These are phyloP conservation scores for Cordyceps tenuipes DNA, from an alignment of 2,329 filamentous ascomycete species.

Conservation along the genomic window DNA sequence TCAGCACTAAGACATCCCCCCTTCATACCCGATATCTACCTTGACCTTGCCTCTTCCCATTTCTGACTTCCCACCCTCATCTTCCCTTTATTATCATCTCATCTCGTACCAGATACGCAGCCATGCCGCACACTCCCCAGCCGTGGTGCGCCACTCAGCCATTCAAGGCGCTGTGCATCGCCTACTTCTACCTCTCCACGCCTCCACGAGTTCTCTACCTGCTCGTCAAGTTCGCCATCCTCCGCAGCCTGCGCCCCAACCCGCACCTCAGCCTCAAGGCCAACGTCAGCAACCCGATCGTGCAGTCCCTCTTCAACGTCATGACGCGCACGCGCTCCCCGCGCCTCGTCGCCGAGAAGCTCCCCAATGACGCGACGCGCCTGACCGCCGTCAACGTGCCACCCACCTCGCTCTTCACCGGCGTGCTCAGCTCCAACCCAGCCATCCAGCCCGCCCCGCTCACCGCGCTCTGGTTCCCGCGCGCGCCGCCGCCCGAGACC, in stretches of 20 bases:
- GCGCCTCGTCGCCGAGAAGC: background rate
- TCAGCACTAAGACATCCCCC: too few relatives aligned
- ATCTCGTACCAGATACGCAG: background rate
- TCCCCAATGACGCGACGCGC: background rate
- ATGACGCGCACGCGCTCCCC: conserved; percentile 1
- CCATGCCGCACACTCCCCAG: background rate
- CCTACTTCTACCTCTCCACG: background rate
- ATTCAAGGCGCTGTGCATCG: conserved; percentile 9
- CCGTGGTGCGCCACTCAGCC: conserved; percentile 8
- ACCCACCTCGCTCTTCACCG: background rate
- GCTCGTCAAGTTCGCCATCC: background rate
- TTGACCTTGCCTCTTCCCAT: too few relatives aligned
- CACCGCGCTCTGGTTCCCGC: conserved; percentile 9
- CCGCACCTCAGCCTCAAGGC: background rate
- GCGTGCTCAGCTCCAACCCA: background rate
- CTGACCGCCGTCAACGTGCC: background rate
- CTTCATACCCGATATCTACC: background rate
- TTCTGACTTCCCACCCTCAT: background rate
- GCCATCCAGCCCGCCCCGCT: background rate
- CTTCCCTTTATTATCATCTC: background rate
- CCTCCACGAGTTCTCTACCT: conserved; percentile 4
- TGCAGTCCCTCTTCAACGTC: background rate
- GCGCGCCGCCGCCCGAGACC: background rate
- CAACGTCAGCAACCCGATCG: conserved; percentile 5
- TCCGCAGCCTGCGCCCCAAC: background rate